A percentile compares a stretch with the other conserved stretches of the same genome.
These are phyloP conservation scores for Salix koriyanagi DNA, from an alignment of 345 rosid genomes.

Conservation along the genomic window DNA sequence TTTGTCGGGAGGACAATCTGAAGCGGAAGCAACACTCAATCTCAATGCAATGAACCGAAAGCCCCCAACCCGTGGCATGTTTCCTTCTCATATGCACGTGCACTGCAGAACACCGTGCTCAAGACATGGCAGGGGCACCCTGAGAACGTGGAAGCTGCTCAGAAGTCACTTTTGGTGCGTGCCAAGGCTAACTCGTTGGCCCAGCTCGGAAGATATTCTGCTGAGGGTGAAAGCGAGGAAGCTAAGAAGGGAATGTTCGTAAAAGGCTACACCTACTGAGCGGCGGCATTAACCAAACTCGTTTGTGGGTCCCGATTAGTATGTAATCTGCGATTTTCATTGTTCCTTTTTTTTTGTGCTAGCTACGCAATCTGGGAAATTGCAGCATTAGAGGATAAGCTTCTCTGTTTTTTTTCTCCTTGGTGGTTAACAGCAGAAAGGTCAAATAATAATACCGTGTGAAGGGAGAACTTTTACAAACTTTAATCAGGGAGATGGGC, in stretches of 20 bases:
- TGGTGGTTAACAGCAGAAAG: neutral
- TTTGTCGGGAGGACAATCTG: slow-evolving; percentile 97
- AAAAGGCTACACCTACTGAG: slow-evolving; percentile 89
- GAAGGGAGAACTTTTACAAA: too few relatives aligned
- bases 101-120: slow-evolving; percentile 87
- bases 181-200: slow-evolving; percentile 96
- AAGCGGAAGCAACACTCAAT: slow-evolving; percentile 89
- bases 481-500: too few relatives aligned
- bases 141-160: slow-evolving; percentile 75
- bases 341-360: neutral
- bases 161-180: slow-evolving; percentile 80
- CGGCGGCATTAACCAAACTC: neutral
- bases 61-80: slow-evolving; percentile 99
- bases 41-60: slow-evolving; percentile 94
- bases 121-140: slow-evolving; percentile 94
- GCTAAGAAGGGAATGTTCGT: slow-evolving; percentile 97
- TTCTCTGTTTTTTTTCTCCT: too few relatives aligned
- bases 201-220: slow-evolving; percentile 88
- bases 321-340: neutral
- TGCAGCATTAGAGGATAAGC: too few relatives aligned
- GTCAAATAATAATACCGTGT: slow-evolving; percentile 13
- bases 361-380: neutral
- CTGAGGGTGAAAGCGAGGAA: slow-evolving; percentile 78
- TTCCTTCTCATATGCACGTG: slow-evolving; percentile 97
- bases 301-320: neutral